Conservation (phyloP, 1,284 basidiomycete species). For the Phylloporus sp. region DNA sequence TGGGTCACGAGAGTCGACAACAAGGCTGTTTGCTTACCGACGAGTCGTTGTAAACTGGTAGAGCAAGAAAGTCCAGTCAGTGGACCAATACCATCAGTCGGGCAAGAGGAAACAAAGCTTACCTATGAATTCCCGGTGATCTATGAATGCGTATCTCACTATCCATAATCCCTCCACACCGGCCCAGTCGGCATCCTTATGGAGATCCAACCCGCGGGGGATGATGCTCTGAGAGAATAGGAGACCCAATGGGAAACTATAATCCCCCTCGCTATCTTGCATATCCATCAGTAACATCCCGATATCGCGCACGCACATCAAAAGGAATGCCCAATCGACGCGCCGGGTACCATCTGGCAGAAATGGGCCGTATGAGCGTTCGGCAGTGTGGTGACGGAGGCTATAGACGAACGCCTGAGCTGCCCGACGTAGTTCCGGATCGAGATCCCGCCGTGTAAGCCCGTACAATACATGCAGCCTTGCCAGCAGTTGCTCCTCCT, state of each 20-base stretch:
- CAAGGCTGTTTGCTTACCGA: constrained; percentile 37
- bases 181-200: constrained; percentile 60
- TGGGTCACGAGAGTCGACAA: background rate
- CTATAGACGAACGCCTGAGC: constrained; percentile 63
- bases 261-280: constrained; percentile 33
- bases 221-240: constrained; percentile 57
- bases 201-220: constrained; percentile 42
- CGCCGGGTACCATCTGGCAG: constrained; percentile 42
- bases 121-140: constrained; percentile 68
- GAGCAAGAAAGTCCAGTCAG: constrained; percentile 13
- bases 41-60: constrained; percentile 53
- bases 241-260: constrained; percentile 53
- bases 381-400: constrained; percentile 54
- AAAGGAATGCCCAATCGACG: constrained; percentile 66
- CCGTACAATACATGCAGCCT: constrained; percentile 60
- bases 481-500: constrained; percentile 49
- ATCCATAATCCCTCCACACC: constrained; percentile 63
- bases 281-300: constrained; percentile 53
- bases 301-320: constrained; percentile 58
- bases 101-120: constrained; percentile 19
- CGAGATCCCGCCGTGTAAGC: constrained; percentile 49
- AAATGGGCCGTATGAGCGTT: constrained; percentile 63
- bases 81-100: background rate
- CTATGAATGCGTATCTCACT: constrained; percentile 67
- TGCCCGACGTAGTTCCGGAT: constrained; percentile 35